Evolutionary conservation across 306 rosid genomes (phyloP), one percentile per base, ranked within the genome.

Genomic region (Prunus mume): DNA sequence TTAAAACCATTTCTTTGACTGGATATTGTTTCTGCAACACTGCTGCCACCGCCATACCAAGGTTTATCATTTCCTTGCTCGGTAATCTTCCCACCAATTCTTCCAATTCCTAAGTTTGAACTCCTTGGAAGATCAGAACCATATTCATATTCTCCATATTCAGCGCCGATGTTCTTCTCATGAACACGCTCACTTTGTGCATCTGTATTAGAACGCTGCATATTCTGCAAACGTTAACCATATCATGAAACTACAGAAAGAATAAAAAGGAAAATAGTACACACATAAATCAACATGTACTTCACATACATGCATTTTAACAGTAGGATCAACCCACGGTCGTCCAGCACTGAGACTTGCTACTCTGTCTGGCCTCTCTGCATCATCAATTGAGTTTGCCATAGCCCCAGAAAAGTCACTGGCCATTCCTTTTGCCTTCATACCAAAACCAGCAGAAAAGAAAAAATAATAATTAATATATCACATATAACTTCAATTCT

Each of bases 1-100:
- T 68, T 76, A 69, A 88, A 80, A 84, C 93, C 93, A 83, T 88
- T 90, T 84, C 82, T 86, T 90, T 90, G 97, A 77, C 85, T 85
- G 74, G 91, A 63, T 67, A 75, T 20, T 60, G 86, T 41, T 73
- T 82, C 98, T 19, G 81, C 76, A 83, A 75, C 80, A 72, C 78
- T 82, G 68, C 81, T 57, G 19, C 79, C 88, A 84, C 81, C 82
- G 76, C 84, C 87, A 74, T 76, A 84, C 93, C 88, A 87, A 72
- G 83, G 73, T 80, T 84, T 92, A 51, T 90, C 93, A 9, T 65
- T 88, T 38, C 81, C 92, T 68, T 88, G 81, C 80, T 85, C 93
- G 22, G 84, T 62, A 65, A 81, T 80, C 72, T 86, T 92, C 58
- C 82, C 86, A 43, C 82, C 76, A 77, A 83, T 28, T 79, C 82